These are phyloP conservation scores for Talaromyces sp. DNA, from an alignment of 2,329 filamentous ascomycete genomes.

Conservation along the genomic window DNA sequence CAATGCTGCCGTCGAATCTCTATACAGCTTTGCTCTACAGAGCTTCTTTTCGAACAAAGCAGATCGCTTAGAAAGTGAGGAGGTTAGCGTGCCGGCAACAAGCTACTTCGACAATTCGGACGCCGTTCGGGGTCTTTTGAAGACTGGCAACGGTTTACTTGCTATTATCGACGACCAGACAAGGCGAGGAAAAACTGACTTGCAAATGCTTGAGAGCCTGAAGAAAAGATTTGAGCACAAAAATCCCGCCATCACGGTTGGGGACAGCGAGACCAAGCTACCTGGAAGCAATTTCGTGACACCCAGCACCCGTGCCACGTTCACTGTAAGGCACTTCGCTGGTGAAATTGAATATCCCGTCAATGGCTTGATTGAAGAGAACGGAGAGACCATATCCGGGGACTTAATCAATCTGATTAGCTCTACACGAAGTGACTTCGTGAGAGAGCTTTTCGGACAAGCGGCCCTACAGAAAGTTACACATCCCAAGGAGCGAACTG, in stretches of 20 bases:
- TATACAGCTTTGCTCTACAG: conserved; percentile 90
- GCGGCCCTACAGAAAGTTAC: conserved; percentile 86
- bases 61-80: conserved; percentile 88
- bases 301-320: conserved; percentile 71
- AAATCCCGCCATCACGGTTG: conserved; percentile 81
- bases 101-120: conserved; percentile 98
- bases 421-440: conserved; percentile 80
- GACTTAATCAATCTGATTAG: conserved; percentile 93
- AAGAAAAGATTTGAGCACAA: conserved; percentile 92
- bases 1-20: conserved; percentile 85
- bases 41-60: conserved; percentile 95
- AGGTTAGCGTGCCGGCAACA: conserved; percentile 81
- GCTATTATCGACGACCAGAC: conserved; percentile 97
- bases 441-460: conserved; percentile 89
- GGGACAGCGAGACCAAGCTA: conserved; percentile 66
- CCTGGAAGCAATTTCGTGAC: conserved; percentile 88
- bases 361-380: conserved; percentile 84
- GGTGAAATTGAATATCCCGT: conserved; percentile 94
- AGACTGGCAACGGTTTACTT: conserved; percentile 84
- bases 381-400: conserved; percentile 90
- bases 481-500: conserved; percentile 84
- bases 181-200: conserved; percentile 77
- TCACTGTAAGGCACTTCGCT: conserved; percentile 91
- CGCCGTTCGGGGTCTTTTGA: conserved; percentile 84
- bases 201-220: conserved; percentile 84